Evolutionary conservation across 208 protist species (phyloP), one percentile per base, ranked within the genome.

Genomic region (Acanthamoeba lenticulata): DNA sequence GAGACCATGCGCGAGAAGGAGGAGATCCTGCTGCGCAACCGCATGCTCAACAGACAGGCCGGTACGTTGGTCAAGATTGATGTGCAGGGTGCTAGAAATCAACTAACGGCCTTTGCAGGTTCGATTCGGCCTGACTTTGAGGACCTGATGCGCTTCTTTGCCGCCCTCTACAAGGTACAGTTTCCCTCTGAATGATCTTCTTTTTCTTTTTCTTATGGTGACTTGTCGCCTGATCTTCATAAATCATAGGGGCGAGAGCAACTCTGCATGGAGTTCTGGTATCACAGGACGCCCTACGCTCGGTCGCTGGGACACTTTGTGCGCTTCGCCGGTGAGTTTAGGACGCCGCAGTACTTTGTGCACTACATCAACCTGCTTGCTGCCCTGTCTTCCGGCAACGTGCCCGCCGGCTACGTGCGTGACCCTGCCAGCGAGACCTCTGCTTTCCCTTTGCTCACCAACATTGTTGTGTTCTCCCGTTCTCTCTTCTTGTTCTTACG

Each of bases 281-380:
- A 60, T 60, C 52, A 11, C 21, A 60, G 21, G 15, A 27, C 52
- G 11, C 15, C 52, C 15, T 60, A 11, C 21, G 52, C 52, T 60
- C 52, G 69, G 69, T 79, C 69, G 36, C 40, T 79, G 13, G 69
- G 15, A 5, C 55, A 72, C 19, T 91, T 91, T 60, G 55, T 91
- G 15, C 85, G 55, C 21, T 72, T 72, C 29, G 55, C 55, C 17
- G 55, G n/a, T 15, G 36, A 65, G 21, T 65, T 32, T 11, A 72
- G 67, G 55, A 65, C 6, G 19, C 55, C 29, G 52, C 85, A 74
- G 36, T 72, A 74, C 85, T 91, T 91, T 7, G 85, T 91, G 5
- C 85, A 65, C 57, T 91, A 91, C 42, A 65, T 91, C 36, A 72
- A 72, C 38, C 67, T 91, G 85, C 57, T 91, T 19, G 85, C 85